A percentile compares a stretch with the other conserved stretches of the same genome.
Conservation (phyloP, 805 yeast genomes). For the Hanseniaspora jakobsenii region DNA sequence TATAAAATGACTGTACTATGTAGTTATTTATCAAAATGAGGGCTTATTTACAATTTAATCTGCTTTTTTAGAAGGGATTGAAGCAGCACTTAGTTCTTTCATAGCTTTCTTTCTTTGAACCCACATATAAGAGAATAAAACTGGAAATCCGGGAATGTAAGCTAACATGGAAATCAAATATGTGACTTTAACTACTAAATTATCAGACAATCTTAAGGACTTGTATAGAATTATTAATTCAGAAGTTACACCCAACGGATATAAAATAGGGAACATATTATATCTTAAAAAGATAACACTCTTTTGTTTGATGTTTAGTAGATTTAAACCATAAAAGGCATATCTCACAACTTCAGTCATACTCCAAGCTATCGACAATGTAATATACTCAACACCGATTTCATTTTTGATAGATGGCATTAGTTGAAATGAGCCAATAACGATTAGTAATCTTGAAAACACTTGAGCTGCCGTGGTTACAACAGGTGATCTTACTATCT, state of each 20-base stretch:
- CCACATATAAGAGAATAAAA: conserved; percentile 77
- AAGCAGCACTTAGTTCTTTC: conserved; percentile 25
- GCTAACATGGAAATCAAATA: conserved; percentile 47
- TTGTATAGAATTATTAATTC: conserved; percentile 61
- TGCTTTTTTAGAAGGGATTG: conserved; percentile 5
- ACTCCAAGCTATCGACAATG: conserved; percentile 80
- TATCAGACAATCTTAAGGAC: conserved; percentile 63
- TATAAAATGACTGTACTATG: no score
- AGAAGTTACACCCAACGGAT: conserved; percentile 86
- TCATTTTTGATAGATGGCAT: conserved; percentile 44
- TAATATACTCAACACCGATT: conserved; percentile 40
- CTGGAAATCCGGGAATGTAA: conserved; percentile 79
- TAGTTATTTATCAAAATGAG: no score
- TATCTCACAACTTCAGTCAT: conserved; percentile 85
- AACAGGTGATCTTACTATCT: conserved; percentile 75
- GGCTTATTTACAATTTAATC: no score
- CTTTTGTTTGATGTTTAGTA: conserved; percentile 37
- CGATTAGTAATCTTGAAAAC: conserved; percentile 67
- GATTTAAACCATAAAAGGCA: conserved; percentile 47
- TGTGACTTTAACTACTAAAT: conserved; percentile 41
- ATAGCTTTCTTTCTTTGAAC: conserved; percentile 72
- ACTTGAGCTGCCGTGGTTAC: conserved; percentile 81
- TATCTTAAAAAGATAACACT: conserved; percentile 42
- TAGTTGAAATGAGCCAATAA: conserved; percentile 66
- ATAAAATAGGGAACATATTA: conserved; percentile 66